Evolutionary conservation across 2,329 filamentous ascomycete species (phyloP), one percentile per base, ranked within the genome.

Genomic region (Phyllosticta citrichinensis): DNA sequence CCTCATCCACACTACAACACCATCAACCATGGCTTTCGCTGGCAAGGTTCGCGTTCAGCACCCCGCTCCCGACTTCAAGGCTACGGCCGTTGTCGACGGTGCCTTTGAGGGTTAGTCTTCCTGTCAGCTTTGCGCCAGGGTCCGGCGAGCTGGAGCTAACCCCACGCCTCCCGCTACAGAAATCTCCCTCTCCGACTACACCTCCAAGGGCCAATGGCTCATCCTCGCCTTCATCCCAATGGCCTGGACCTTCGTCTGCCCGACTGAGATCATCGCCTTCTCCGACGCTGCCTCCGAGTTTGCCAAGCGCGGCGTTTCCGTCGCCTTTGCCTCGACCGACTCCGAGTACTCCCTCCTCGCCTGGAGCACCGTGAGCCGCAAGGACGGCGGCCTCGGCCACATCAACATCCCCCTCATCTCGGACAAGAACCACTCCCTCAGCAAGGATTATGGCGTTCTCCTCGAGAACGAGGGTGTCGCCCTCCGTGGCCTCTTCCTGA

Each of bases 241-340:
- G 75, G 84, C 85, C 68, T 87, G 84, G 79, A 86, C 83, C 66
- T 87, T 86, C 66, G 83, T 87, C 70, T 87, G 84, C 76, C 82
- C 83, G 27, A 84, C 82, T 69, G 82, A 87, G 74, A 85, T 87
- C 74, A 80, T 84, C 68, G 83, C 84, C 68, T 87, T 82, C 76
- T 83, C 81, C 72, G 81, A 85, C 61, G 81, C 82, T 59, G 77
- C 82, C n/a, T 70, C 80, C 60, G 81, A 84, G 67, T 86, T 87
- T 74, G 75, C 76, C 63, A 77, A 76, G 62, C 81, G 85, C 69
- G 81, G 81, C 71, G 83, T 83, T 64, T 74, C 78, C 62, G 82
- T 87, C 60, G 78, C 84, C 62, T 85, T 83, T 68, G 75, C 83
- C 60, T 83, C 80, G 61, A 86, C 84, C 66, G 84, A 87, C 73